Base-by-base conservation (phyloP, 257 asterid genomes). In the Echites panduratus region DNA sequence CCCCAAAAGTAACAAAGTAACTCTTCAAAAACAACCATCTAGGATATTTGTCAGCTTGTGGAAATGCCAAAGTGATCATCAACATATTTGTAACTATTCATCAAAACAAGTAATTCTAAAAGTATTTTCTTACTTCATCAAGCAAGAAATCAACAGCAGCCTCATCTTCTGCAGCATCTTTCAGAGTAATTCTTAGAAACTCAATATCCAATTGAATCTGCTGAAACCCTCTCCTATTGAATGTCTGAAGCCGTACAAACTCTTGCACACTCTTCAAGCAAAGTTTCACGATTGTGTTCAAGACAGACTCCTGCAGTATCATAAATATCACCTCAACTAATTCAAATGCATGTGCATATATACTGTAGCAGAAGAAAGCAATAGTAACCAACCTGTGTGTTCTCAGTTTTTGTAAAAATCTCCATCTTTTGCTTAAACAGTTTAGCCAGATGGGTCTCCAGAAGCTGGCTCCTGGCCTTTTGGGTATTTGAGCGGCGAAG, bases 361-460 rank as follows among this genome's bases (percentile, higher is more conserved):
- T n/a, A 53, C 27, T 61, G 45, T 48, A 45, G 65, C 58, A 41
- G 48, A 40, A 49, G 47, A 49, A 73, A 72, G 66, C 71, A 74
- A 53, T 49, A 78, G 73, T 50, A 44, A 70, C 84, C 19, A 75
- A 93, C 98, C 99, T 94, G 97, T 66, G 97, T 94, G 80, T 87
- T 88, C 74, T 89, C 99, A 50, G 84, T 75, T 85, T 91, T 94
- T 35, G 97, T 88, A 66, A 94, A 91, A 75, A 94, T 94, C 77
- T 94, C 99, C 95, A 94, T 88, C 77, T 94, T 94, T 87, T 94
- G 97, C 85, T 94, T 89, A 70, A 94, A 94, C 84, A 94, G 77
- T 76, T 89, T 94, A 26, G 99, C 99, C 41, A 94, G 90, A 84
- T 94, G 99, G 52, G 93, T 86, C 91, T 94, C 99, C 70, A 94